Percentiles rank a stretch among this genome's conserved stretches.
These are phyloP conservation scores for Leccinum barrowsii DNA, from an alignment of 768 basidiomycete genomes.

Conservation along the genomic window DNA sequence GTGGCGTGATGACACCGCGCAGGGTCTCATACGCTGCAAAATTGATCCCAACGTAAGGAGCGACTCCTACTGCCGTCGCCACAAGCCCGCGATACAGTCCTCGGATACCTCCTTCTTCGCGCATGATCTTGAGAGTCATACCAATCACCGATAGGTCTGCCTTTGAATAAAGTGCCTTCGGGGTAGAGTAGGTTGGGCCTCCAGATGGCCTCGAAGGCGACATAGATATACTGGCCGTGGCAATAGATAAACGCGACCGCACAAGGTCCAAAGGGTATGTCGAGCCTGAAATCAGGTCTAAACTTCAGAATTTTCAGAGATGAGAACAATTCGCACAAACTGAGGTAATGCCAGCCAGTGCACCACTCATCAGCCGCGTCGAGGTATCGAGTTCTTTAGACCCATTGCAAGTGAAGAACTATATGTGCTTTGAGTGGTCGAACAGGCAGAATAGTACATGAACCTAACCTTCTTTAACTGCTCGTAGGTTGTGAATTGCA, in stretches of 20 bases:
- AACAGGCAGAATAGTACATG: not conserved
- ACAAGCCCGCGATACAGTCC: slow-evolving; percentile 84
- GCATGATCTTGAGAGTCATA: slow-evolving; percentile 88
- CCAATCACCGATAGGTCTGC: slow-evolving; percentile 72
- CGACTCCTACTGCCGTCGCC: slow-evolving; percentile 85
- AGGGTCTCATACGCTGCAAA: slow-evolving; percentile 91
- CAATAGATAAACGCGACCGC: slow-evolving; percentile 87
- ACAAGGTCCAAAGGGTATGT: slow-evolving; percentile 95
- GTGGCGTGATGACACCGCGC: slow-evolving; percentile 74
- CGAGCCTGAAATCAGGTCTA: slow-evolving; percentile 45
- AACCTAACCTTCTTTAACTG: slow-evolving; percentile 73
- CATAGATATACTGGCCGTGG: slow-evolving; percentile 72
- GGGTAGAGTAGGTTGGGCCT: slow-evolving; percentile 36
- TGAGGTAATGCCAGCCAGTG: slow-evolving; percentile 89
- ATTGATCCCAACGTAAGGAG: slow-evolving; percentile 88
- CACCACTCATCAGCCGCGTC: slow-evolving; percentile 80
- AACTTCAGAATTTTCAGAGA: slow-evolving; percentile 9
- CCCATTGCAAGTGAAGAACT: slow-evolving; percentile 73
- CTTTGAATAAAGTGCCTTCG: slow-evolving; percentile 38
- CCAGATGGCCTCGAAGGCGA: slow-evolving; percentile 17
- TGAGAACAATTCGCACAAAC: slow-evolving; percentile 62
- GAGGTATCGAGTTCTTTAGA: slow-evolving; percentile 82
- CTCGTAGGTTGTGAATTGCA: slow-evolving; percentile 87
- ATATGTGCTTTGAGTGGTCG: slow-evolving; percentile 26
- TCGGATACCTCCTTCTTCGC: slow-evolving; percentile 87